Conservation (phyloP, 768 basidiomycete species). For the Macrocybe gigantea region DNA sequence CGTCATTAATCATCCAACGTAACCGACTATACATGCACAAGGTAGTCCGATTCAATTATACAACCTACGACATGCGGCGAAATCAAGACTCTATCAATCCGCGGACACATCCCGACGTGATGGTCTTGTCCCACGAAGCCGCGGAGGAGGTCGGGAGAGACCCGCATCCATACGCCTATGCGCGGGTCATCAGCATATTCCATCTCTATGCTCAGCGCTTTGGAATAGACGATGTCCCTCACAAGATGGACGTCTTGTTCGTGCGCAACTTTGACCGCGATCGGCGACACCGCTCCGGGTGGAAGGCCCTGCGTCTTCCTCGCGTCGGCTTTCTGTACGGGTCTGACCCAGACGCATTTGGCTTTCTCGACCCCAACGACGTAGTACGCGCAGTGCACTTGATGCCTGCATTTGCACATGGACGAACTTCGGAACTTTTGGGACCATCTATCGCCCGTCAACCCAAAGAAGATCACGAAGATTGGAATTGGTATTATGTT, state of each 20-base stretch:
- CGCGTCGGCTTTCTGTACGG: slow-evolving; percentile 19
- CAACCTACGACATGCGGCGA: slow-evolving; percentile 29
- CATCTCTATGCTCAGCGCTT: slow-evolving; percentile 14
- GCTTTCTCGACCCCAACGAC: slow-evolving; percentile 32
- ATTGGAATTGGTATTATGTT: slow-evolving; percentile 26
- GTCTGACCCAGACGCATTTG: slow-evolving; percentile 22
- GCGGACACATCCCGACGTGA: slow-evolving; percentile 21
- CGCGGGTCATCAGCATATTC: slow-evolving; percentile 16
- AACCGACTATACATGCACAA: slow-evolving; percentile 23
- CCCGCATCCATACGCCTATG: neutral
- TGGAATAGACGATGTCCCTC: neutral
- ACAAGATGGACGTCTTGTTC: slow-evolving; percentile 21
- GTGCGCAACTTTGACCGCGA: slow-evolving; percentile 19
- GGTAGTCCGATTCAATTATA: slow-evolving; percentile 29
- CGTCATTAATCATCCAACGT: slow-evolving; percentile 16
- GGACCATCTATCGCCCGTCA: slow-evolving; percentile 8
- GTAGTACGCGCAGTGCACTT: slow-evolving; percentile 29
- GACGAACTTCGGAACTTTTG: slow-evolving; percentile 8
- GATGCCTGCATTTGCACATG: slow-evolving; percentile 25
- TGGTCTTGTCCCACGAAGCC: slow-evolving; percentile 8
- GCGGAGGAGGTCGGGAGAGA: slow-evolving; percentile 6
- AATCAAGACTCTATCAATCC: slow-evolving; percentile 29
- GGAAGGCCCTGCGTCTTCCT: slow-evolving; percentile 14
- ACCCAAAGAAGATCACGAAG: slow-evolving; percentile 11
- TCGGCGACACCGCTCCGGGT: slow-evolving; percentile 9